A percentile compares a stretch with the other conserved stretches of the same genome.
These are phyloP conservation scores for Neonothopanus nambi DNA, from an alignment of 1,284 basidiomycete species.

Conservation along the genomic window DNA sequence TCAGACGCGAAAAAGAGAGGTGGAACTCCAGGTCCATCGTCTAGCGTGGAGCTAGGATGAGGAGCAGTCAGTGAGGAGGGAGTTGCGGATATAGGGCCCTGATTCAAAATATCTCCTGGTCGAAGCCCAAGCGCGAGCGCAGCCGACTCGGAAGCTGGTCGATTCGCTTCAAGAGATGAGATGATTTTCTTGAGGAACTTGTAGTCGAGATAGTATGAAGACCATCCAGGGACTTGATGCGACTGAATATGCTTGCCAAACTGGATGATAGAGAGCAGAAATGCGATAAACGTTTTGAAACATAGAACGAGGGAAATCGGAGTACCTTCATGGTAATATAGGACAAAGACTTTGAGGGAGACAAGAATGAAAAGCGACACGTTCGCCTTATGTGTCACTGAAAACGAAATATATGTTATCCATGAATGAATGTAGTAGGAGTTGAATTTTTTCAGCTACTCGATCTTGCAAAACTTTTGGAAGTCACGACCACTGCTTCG, in stretches of 20 bases:
- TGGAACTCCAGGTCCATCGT: slow-evolving; percentile 44
- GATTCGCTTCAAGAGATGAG: slow-evolving; percentile 92
- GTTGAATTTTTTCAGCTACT: not conserved
- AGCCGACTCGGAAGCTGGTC: slow-evolving; percentile 86
- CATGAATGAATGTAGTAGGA: slow-evolving; percentile 5
- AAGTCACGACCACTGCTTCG: not conserved
- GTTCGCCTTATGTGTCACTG: slow-evolving; percentile 8
- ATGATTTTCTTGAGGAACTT: slow-evolving; percentile 99
- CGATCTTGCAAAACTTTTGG: not conserved
- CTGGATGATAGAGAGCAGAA: slow-evolving; percentile 42
- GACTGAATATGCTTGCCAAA: slow-evolving; percentile 99
- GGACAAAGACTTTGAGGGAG: not conserved
- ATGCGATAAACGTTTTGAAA: slow-evolving; percentile 16
- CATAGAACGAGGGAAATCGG: not conserved
- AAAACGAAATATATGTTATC: slow-evolving; percentile 10
- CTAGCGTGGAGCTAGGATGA: slow-evolving; percentile 32
- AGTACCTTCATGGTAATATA: slow-evolving; percentile 41
- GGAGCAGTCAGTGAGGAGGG: slow-evolving; percentile 14
- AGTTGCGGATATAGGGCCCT: slow-evolving; percentile 26
- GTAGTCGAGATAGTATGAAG: slow-evolving; percentile 95
- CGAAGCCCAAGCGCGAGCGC: slow-evolving; percentile 83
- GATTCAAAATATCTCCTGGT: slow-evolving; percentile 58
- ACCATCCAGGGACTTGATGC: slow-evolving; percentile 98
- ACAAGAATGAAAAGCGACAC: slow-evolving; percentile 6
- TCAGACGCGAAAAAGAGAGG: slow-evolving; percentile 60